phyloP scores from a whole-genome alignment of 352 stramenopile genomes.

The Globisporangium canariense region DNA sequence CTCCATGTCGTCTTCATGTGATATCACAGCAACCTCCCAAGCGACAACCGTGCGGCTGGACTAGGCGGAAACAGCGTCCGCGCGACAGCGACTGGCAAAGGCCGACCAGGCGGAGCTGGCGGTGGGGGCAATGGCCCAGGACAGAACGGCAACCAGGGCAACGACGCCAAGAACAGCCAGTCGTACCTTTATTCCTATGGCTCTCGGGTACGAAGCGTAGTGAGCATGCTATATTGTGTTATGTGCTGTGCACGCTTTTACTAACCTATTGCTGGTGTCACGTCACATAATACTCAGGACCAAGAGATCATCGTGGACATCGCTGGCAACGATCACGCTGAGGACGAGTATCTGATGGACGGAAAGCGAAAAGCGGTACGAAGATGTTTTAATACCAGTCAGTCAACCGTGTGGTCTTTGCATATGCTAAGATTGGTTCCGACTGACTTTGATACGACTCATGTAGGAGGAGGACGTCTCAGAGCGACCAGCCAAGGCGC shows the following conservation, averaged over 20 bases:
- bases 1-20: not conserved
- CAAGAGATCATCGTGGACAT: constrained; percentile 88
- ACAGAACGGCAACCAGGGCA: constrained; percentile 27
- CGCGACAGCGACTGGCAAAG: constrained; percentile 22
- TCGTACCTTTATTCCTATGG: constrained; percentile 85
- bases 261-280: not conserved
- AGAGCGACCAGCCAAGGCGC: constrained; percentile 52
- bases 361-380: constrained; percentile 60
- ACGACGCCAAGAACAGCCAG: constrained; percentile 64
- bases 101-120: constrained; percentile 36
- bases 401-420: not conserved
- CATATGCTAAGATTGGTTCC: not conserved
- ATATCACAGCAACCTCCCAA: constrained; percentile 64
- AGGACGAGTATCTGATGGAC: constrained; percentile 81
- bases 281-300: constrained; percentile 24
- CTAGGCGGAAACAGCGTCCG: constrained; percentile 68
- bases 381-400: not conserved
- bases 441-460: not conserved
- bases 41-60: constrained; percentile 79
- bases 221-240: not conserved
- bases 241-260: not conserved
- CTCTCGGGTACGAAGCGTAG: constrained; percentile 31
- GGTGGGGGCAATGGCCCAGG: constrained; percentile 35
- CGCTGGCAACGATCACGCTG: constrained; percentile 60
- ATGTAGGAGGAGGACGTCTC: constrained; percentile 49